These are phyloP conservation scores for Narthecium ossifragum DNA, from an alignment of 106 monocot genomes.

Conservation along the genomic window DNA sequence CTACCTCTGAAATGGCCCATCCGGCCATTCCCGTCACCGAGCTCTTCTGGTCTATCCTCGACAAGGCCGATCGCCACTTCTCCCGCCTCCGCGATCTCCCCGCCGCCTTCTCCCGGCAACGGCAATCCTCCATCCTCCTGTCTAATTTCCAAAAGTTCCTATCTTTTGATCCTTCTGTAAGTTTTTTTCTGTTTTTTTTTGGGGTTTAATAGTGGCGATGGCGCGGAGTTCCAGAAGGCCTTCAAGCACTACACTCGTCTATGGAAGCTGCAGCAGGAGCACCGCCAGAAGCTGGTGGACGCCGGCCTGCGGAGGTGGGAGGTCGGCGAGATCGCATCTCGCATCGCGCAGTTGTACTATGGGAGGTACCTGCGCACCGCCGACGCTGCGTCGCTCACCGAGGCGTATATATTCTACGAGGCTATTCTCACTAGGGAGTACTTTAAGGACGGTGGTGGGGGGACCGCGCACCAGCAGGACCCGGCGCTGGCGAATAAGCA, in stretches of 20 bases:
- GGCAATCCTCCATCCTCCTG: too few species aligned
- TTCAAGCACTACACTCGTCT: slow-evolving; percentile 62
- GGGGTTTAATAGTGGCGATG: slow-evolving; percentile 12
- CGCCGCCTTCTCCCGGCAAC: slow-evolving; percentile 30
- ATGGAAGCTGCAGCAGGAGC: slow-evolving; percentile 78
- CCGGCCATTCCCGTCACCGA: slow-evolving; percentile 18
- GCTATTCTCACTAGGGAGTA: slow-evolving; percentile 60
- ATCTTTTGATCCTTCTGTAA: too few species aligned
- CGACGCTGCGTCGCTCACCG: slow-evolving; percentile 45
- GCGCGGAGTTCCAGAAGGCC: slow-evolving; percentile 68
- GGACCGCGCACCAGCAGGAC: slow-evolving; percentile 12
- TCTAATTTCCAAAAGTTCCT: too few species aligned
- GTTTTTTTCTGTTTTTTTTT: background rate
- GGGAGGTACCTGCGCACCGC: slow-evolving; percentile 53
- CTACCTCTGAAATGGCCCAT: too few species aligned
- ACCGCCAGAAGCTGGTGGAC: slow-evolving; percentile 51
- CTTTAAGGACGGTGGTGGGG: slow-evolving; percentile 34
- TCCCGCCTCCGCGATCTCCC: slow-evolving; percentile 61
- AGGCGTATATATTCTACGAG: slow-evolving; percentile 66
- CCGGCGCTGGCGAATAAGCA: slow-evolving; percentile 64
- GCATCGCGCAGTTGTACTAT: slow-evolving; percentile 73
- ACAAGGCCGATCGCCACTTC: slow-evolving; percentile 76
- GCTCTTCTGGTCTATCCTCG: slow-evolving; percentile 63
- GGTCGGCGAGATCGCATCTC: slow-evolving; percentile 71
- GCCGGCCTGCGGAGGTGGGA: slow-evolving; percentile 69